Base-by-base conservation (phyloP, 257 asterid species). In the Nicotiana sylvestris region DNA sequence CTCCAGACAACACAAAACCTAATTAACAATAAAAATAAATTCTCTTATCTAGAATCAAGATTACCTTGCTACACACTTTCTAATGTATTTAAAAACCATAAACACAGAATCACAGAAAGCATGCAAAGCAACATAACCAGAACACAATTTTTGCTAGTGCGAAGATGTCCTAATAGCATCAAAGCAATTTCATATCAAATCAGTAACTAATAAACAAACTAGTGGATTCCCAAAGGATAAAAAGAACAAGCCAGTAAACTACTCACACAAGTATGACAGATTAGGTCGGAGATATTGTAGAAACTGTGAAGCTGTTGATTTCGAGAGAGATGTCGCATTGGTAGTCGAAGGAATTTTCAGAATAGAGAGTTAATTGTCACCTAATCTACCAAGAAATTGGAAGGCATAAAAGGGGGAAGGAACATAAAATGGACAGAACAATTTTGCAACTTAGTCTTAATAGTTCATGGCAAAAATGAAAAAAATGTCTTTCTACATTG, bases 131-230 rank as follows among this genome's bases (percentile, higher is more conserved):
- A 76, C 37, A 32, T 4, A 76, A 76, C 64, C 43, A 27, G 64
- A 49, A 49, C 25, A 27, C 43, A 49, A 72, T 13, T 76, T 72
- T 57, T 51, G 80, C 80, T 51, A 51, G 46, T 76, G n/a, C 16
- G 27, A 57, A 74, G 64, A 76, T 51, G 80, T 49, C 29, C 80
- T 76, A 76, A 76, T 12, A 74, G 61, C 21, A 49, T 74, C 43
- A 29, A n/a, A 76, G 64, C 21, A 51, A 51, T 72, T 60, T 72
- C 61, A 46, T 27, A 29, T 53, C 27, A 76, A 51, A 55, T 74
- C 64, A 74, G 64, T 12, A 51, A 27, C 27, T 74, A 27, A 27
- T 74, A 74, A 74, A 51, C 64, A 76, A 76, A 51, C 64, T 51
- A 29, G 46, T 27, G 64, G 64, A 76, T 51, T 32, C 65, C 80